phyloP scores from a whole-genome alignment of 2,329 filamentous ascomycete species.

The Colletotrichum sp. region DNA sequence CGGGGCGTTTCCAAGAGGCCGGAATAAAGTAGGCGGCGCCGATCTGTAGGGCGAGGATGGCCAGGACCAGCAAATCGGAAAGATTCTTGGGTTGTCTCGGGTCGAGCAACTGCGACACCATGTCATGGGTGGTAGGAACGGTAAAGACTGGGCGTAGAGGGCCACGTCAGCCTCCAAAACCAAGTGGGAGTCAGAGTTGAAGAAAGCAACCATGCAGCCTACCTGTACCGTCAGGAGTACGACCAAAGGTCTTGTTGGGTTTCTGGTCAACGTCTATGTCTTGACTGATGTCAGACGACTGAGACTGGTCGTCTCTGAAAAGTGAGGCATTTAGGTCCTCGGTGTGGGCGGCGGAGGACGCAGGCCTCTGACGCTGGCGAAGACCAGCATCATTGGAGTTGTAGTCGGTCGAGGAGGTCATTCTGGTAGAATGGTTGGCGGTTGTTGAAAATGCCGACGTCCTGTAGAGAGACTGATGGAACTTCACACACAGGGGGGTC shows the following conservation, averaged over 20 bases:
- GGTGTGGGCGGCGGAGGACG: background rate
- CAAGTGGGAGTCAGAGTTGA: background rate
- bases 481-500: slow-evolving; percentile 18
- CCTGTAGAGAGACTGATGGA: background rate
- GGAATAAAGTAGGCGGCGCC: slow-evolving; percentile 77
- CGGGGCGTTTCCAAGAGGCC: slow-evolving; percentile 68
- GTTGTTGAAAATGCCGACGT: background rate
- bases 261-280: slow-evolving; percentile 26
- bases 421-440: slow-evolving; percentile 1
- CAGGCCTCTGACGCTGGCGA: slow-evolving; percentile 10
- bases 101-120: slow-evolving; percentile 97
- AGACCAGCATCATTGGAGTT: slow-evolving; percentile 13
- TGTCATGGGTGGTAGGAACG: slow-evolving; percentile 95
- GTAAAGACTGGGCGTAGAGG: slow-evolving; percentile 75
- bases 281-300: background rate
- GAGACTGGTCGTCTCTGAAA: background rate
- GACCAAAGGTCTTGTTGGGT: slow-evolving; percentile 81
- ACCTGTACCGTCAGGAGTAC: slow-evolving; percentile 91
- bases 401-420: slow-evolving; percentile 24
- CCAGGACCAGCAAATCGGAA: slow-evolving; percentile 81
- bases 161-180: background rate
- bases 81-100: slow-evolving; percentile 95
- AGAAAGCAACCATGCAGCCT: slow-evolving; percentile 42
- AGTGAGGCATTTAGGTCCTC: background rate
- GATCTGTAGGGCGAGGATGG: slow-evolving; percentile 78